phyloP scores from a whole-genome alignment of 2,329 filamentous ascomycete species.

The Colletotrichum sublineola region DNA sequence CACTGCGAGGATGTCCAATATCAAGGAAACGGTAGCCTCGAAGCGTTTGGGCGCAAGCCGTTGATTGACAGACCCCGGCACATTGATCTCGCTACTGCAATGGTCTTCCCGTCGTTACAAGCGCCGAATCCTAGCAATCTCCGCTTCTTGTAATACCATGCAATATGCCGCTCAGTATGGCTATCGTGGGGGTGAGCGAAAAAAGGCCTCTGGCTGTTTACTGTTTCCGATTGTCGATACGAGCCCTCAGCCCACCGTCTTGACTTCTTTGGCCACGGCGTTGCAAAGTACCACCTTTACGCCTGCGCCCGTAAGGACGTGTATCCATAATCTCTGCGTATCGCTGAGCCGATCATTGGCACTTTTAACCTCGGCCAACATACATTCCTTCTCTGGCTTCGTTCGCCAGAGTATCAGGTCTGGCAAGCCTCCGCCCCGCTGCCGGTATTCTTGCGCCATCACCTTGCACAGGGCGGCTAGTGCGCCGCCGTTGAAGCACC shows the following conservation, averaged over 20 bases:
- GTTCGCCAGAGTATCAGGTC: conserved; percentile 90
- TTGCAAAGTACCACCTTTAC: conserved; percentile 86
- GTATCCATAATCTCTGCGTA: conserved; percentile 96
- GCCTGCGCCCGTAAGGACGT: conserved; percentile 88
- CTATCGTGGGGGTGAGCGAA: background rate
- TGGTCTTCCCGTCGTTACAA: conserved; percentile 4
- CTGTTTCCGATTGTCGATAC: background rate
- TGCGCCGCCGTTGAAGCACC: conserved; percentile 83
- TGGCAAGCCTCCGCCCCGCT: conserved; percentile 88
- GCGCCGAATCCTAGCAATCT: conserved; percentile 33
- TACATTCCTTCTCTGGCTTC: conserved; percentile 63
- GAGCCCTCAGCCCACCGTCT: conserved; percentile 54
- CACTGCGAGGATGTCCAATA: background rate
- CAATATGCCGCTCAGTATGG: conserved; percentile 15
- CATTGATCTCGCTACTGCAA: conserved; percentile 6
- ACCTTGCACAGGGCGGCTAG: conserved; percentile 91
- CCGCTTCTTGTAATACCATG: conserved; percentile 27
- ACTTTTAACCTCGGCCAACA: conserved; percentile 86
- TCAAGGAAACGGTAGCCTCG: background rate
- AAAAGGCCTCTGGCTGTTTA: background rate
- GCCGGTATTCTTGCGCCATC: conserved; percentile 93
- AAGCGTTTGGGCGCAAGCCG: background rate
- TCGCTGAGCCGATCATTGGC: conserved; percentile 95
- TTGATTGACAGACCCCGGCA: background rate
- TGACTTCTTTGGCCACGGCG: conserved; percentile 68